phyloP scores from a whole-genome alignment of 1,139 yeast species.

The Waltiozyma sp. region DNA sequence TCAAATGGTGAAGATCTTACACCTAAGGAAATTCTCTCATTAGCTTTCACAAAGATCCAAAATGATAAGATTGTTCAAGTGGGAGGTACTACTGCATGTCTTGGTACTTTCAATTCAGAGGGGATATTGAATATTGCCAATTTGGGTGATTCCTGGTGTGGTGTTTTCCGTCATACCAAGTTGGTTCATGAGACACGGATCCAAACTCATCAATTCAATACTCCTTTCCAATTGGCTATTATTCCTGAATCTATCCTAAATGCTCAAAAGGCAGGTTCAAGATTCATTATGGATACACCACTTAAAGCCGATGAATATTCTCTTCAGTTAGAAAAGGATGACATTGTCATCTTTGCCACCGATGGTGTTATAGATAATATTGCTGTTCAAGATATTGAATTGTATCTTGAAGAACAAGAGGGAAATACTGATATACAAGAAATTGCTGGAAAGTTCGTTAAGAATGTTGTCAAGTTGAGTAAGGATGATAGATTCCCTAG shows the following conservation, averaged over 20 bases:
- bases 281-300: slow-evolving; percentile 43
- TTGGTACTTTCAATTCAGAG: slow-evolving; percentile 57
- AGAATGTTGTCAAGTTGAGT: slow-evolving; percentile 58
- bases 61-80: slow-evolving; percentile 57
- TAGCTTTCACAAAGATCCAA: slow-evolving; percentile 45
- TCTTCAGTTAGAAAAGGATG: slow-evolving; percentile 47
- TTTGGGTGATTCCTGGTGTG: slow-evolving; percentile 93
- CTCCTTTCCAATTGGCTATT: slow-evolving; percentile 84
- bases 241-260: slow-evolving; percentile 55
- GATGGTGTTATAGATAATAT: slow-evolving; percentile 93
- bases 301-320: slow-evolving; percentile 32
- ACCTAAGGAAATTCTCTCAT: slow-evolving; percentile 41
- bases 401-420: slow-evolving; percentile 39
- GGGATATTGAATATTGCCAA: slow-evolving; percentile 59
- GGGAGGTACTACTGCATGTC: slow-evolving; percentile 94
- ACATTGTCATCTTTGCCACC: slow-evolving; percentile 75
- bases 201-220: slow-evolving; percentile 83
- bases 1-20: slow-evolving; percentile 6
- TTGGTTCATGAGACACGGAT: slow-evolving; percentile 59
- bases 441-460: slow-evolving; percentile 50
- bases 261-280: slow-evolving; percentile 44
- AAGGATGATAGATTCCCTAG: slow-evolving; percentile 67
- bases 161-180: slow-evolving; percentile 60
- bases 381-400: slow-evolving; percentile 59
- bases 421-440: slow-evolving; percentile 26